phyloP scores from a whole-genome alignment of 2,329 filamentous ascomycete species.

The Helotiales sp. region DNA sequence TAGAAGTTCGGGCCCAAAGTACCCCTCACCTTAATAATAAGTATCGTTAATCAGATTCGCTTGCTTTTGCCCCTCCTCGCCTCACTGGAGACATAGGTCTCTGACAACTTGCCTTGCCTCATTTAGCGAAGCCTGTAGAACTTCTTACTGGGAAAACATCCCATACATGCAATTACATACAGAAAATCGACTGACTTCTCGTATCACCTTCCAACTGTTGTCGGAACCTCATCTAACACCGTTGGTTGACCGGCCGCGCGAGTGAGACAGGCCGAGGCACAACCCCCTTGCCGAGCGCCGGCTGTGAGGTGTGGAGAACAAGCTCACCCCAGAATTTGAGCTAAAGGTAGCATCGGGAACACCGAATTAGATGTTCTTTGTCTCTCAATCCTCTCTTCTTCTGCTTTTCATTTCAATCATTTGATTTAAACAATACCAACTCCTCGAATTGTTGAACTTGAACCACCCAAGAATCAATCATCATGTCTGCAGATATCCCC shows the following conservation, averaged over 20 bases:
- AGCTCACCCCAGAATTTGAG: constrained; percentile 1
- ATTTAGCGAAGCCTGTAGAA: background rate
- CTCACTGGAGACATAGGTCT: background rate
- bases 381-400: background rate
- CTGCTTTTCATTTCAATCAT: background rate
- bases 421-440: background rate
- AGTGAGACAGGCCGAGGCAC: constrained; percentile 14
- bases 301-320: constrained; percentile 13
- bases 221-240: background rate
- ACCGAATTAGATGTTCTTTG: background rate
- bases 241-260: background rate
- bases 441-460: background rate
- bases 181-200: constrained; percentile 2
- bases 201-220: constrained; percentile 6
- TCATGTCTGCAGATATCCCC: constrained; percentile 48
- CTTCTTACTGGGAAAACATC: background rate
- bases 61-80: background rate
- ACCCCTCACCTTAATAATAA: too few species aligned
- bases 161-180: background rate
- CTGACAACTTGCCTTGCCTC: too few species aligned
- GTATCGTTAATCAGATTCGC: too few species aligned
- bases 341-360: constrained; percentile 1
- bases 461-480: constrained; percentile 8
- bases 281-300: constrained; percentile 11
- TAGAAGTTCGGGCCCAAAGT: too few species aligned